Base-by-base conservation (phyloP, 176 grass and related monocot species). In the Cenchrus fungigraminus region DNA sequence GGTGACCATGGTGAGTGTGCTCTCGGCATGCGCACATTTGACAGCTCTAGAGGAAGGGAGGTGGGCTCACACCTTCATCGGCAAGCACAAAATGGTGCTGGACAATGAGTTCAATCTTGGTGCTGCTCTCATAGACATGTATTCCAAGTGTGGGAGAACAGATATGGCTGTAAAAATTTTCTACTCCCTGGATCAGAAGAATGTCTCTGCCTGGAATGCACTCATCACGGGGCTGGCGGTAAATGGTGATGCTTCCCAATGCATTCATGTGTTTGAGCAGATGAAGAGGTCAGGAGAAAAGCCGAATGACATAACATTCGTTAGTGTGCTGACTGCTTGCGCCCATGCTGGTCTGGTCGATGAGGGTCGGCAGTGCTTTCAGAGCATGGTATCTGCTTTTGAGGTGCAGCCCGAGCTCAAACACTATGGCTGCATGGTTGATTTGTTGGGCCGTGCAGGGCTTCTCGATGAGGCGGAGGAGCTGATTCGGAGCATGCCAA, bases 361-460 rank as follows among this genome's bases (percentile, higher is more conserved):
- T 6, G 79, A 92, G 72, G 91, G 94, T 71, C 91, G 71, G 9
- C 71, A 29, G 6, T 91, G 59, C 76, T 97, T 94, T 82, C 78
- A 90, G 79, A 86, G 76, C 64, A 97, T 97, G 94, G 6, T 34
- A 73, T 91, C 72, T 60, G 28, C 42, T 40, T 88, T 76, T 11
- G 75, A 79, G 13, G 55, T 97, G 76, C 52, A 86, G 73, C 91
- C 87, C 0, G 82, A 88, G 57, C 49, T 86, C 13, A 93, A 92
- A 85, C 94, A 94, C 54, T 94, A 97, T 52, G 86, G 89, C 37
- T 97, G 94, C 86, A 90, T 97, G 85, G 89, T 97, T n/a, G 94
- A 94, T 53, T 84, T 97, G 64, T 65, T 97, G 31, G 91, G 87
- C 12, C 84, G 91, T 37, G 89, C 89, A 13, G 91, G 91, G 56